Evolutionary conservation across 139 green algal species (phyloP), one percentile per base, ranked within the genome.

Genomic region (Chlamydomonas applanata): DNA sequence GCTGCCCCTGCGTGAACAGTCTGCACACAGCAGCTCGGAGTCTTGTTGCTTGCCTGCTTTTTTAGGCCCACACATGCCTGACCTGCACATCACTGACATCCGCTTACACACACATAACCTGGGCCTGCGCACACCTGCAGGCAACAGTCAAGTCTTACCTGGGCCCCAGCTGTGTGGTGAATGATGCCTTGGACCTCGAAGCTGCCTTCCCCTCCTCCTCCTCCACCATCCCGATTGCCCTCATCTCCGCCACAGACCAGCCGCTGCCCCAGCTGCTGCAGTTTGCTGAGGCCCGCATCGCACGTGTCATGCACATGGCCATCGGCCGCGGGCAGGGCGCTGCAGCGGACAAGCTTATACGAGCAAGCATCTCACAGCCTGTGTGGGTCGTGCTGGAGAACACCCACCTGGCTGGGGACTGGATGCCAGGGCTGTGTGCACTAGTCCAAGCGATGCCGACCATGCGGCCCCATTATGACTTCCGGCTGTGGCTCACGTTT

Each of bases 301-400:
- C 59, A 11, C 59, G n/a, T 25, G 67, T 80, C 11, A 20, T 82
- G 29, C 80, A 85, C 66, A 76, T 85, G 71, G 75, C 75, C 29
- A 80, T 85, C 14, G 80, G 80, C 2, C 68, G 75, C 4, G 80
- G 72, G 30, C 80, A 85, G 67, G 80, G 80, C 17, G 29, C 59
- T 7, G 75, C 71, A 32, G 74, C 75, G 3, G 75, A 85, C 65
- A 77, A 76, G 35, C 53, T 76, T 30, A 82, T 85, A 27, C 71
- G 75, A 60, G 45, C 35, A n/a, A 64, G 46, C 29, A 36, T 79
- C 27, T 17, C 40, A 32, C 69, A 82, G 63, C 73, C 62, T 14
- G 36, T 71, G 52, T 93, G 88, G 88, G 77, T 93, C 49, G 84
- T 86, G 64, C 77, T 93, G 63, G 89, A 93, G 85, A 93, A 93